Base-by-base conservation (phyloP, 176 grass and related monocot species). In the Hyparrhenia diplandra region DNA sequence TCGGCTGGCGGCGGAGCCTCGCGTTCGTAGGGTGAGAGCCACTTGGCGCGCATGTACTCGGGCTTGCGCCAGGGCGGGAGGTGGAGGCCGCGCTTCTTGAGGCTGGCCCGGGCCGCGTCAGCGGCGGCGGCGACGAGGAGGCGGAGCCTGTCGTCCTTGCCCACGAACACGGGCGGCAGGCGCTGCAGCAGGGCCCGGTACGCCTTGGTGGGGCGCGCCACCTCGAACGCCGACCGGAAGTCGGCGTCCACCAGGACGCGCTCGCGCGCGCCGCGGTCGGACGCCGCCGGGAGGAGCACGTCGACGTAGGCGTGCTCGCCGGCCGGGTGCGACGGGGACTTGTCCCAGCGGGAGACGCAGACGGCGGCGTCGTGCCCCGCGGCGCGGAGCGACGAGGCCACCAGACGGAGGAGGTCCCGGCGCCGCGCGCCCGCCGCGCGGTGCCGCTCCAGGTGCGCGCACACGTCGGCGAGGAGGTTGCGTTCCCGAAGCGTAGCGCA, bases 21-120 rank as follows among this genome's bases (percentile, higher is more conserved):
- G 7, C 90, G 88, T 16, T 89, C 74, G 67, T 81, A 91, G 3
- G 78, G 46, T 31, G 93, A 85, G 49, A 98, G 90, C 96, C 96
- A 98, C 84, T 95, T 98, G 84, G 92, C 87, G 47, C 90, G 84
- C 90, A 98, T 98, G 86, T 98, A 98, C 80, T 93, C 92, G 3
- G 80, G 84, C 78, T 95, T 95, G 52, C 96, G 82, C 96, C 96
- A 98, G 5, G 96, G 96, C 5, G n/a, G n/a, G 4, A 98, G 79
- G 74, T 92, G 87, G 13, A 98, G 85, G 21, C 82, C 90, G 52
- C 89, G 92, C 47, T 97, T 97, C 83, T 43, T 90, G n/a, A 97
- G 82, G 73, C 90, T 97, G 68, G 80, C 68, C 54, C 80, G 76
- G 20, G 86, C 94, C 4, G 88, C 88, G 73, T 89, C 90, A 2